Conservation (phyloP, 2,329 filamentous ascomycete species). For the Xylariaceae sp. region DNA sequence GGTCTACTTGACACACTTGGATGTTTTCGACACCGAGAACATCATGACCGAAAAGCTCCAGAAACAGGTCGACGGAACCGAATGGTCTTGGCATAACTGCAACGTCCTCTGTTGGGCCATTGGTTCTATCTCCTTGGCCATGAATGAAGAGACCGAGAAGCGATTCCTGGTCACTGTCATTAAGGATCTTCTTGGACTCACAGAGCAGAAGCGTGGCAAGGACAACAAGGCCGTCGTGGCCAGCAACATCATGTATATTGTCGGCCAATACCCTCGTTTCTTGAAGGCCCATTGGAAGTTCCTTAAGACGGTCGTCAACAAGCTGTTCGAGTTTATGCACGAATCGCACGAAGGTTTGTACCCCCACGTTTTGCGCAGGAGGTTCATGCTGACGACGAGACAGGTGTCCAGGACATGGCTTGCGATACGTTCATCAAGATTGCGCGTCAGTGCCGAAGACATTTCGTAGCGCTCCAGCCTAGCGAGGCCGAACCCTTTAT, state of each 20-base stretch:
- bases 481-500: constrained; percentile 96
- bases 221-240: constrained; percentile 99
- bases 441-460: constrained; percentile 92
- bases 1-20: constrained; percentile 94
- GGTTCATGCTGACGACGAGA: constrained; percentile 26
- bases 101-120: constrained; percentile 99
- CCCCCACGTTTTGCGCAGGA: neutral
- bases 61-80: constrained; percentile 86
- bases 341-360: constrained; percentile 87
- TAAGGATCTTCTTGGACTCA: constrained; percentile 92
- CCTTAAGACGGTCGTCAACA: constrained; percentile 98
- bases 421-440: constrained; percentile 99
- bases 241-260: constrained; percentile 99
- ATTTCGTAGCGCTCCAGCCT: constrained; percentile 93
- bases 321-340: constrained; percentile 99
- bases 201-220: constrained; percentile 98
- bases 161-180: constrained; percentile 97
- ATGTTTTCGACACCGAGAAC: constrained; percentile 93
- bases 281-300: constrained; percentile 99
- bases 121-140: constrained; percentile 94
- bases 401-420: constrained; percentile 97
- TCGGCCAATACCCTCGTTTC: constrained; percentile 96
- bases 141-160: constrained; percentile 99
- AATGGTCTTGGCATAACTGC: constrained; percentile 99
- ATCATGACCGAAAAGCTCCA: constrained; percentile 99